A percentile compares a stretch with the other conserved stretches of the same genome.
These are phyloP conservation scores for Leavenworthia alabamica DNA, from an alignment of 345 rosid genomes.

Conservation along the genomic window DNA sequence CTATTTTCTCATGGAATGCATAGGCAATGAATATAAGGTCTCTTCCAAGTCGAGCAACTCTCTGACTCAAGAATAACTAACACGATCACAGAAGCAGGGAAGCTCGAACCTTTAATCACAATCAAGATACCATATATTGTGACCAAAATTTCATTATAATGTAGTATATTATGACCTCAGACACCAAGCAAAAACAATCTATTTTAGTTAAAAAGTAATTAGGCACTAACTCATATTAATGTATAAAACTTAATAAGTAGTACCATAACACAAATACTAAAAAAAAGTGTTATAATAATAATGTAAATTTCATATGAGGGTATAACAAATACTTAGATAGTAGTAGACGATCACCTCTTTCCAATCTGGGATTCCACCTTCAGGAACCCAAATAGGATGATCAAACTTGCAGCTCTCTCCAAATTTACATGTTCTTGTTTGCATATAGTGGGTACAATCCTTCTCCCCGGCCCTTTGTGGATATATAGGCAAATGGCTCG, in stretches of 20 bases:
- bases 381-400: conserved; percentile 99
- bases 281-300: conserved; percentile 10
- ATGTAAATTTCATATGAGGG: conserved; percentile 14
- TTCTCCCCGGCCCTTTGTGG: conserved; percentile 98
- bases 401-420: conserved; percentile 99
- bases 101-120: conserved; percentile 1
- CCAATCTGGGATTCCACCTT: conserved; percentile 99
- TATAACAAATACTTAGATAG: conserved; percentile 36
- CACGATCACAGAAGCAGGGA: not conserved
- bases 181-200: conserved; percentile 18
- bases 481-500: conserved; percentile 77
- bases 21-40: conserved; percentile 3
- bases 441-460: conserved; percentile 99
- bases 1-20: conserved; percentile 13
- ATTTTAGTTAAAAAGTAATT: not conserved
- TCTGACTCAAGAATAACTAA: conserved; percentile 13
- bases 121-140: conserved; percentile 4
- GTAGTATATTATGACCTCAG: not conserved
- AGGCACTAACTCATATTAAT: not conserved
- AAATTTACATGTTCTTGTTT: conserved; percentile 95
- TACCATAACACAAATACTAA: conserved; percentile 4
- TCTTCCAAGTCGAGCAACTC: conserved; percentile 12
- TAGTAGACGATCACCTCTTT: conserved; percentile 95
- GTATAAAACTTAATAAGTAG: conserved; percentile 16
- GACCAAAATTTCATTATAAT: not conserved